Conservation (phyloP, 768 basidiomycete species). For the Podaxis sp. region DNA sequence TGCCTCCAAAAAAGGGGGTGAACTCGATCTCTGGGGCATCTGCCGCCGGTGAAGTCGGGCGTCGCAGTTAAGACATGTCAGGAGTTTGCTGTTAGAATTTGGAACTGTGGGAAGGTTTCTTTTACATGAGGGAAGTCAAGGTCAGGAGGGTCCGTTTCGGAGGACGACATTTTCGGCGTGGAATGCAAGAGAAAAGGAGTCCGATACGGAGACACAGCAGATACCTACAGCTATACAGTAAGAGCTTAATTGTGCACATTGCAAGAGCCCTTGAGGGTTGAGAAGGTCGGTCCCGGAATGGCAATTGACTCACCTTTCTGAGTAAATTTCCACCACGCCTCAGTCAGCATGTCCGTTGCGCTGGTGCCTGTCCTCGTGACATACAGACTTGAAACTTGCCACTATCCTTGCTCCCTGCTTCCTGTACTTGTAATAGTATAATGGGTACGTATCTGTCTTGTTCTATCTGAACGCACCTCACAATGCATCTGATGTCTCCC, state of each 20-base stretch:
- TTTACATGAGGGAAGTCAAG: conserved; percentile 3
- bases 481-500: not conserved
- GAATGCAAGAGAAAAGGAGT: not conserved
- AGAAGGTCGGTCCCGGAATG: not conserved
- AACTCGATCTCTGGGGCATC: too few relatives aligned
- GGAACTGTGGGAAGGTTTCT: not conserved
- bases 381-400: conserved; percentile 10
- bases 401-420: conserved; percentile 12
- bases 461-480: not conserved
- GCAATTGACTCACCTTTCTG: not conserved
- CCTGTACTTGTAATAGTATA: conserved; percentile 12
- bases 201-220: conserved; percentile 6
- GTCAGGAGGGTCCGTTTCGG: conserved; percentile 6
- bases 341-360: not conserved
- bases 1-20: too few relatives aligned
- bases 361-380: conserved; percentile 10
- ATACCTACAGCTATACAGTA: not conserved
- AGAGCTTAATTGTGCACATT: not conserved
- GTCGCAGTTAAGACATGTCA: too few relatives aligned
- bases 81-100: not conserved
- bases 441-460: conserved; percentile 9
- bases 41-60: too few relatives aligned
- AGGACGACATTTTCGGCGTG: not conserved
- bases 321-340: conserved; percentile 1
- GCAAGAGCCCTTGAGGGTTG: not conserved